Evolutionary conservation across 441 rosid species (phyloP), one percentile per base, ranked within the genome.

Genomic region (Erodium chrysanthum): DNA sequence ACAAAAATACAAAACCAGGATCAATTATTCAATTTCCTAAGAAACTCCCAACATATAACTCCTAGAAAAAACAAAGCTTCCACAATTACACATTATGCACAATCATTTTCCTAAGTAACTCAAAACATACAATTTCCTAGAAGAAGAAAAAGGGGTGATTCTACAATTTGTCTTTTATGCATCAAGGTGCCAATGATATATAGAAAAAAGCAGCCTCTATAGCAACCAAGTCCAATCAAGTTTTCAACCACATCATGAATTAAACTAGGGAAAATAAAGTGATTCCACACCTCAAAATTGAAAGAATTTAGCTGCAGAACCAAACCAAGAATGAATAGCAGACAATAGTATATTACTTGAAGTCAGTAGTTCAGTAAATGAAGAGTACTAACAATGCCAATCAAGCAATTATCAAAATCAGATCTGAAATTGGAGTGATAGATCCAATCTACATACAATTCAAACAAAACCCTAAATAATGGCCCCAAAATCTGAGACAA

Each of bases 381-480:
- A 29, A 40, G 8, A 44, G 52, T 44, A 44, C 52, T 11, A 44
- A 44, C 2, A 15, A 44, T 44, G n/a, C 21, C n/a, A 7, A 54
- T 20, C 15, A 14, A 18, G 22, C 23, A 15, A 54, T 7, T 6
- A 54, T 15, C 21, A 54, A 54, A 54, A 4, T 54, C 21, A 54
- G 60, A 54, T 54, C 60, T 54, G 23, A 7, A 15, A 54, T 15
- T 15, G 33, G 33, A 54, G 23, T 54, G 23, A 5, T 54, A 14
- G 58, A 50, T 54, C 60, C 22, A 20, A 54, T 54, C 44, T 54
- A 18, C 60, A 54, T 54, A 54, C 60, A 54, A 54, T 54, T 54
- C 22, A 17, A 15, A 54, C 17, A 11, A 1, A 44, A 44, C 17
- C 17, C 52, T 44, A 44, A 44, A 14, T 14, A 0, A 42, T 12